These are phyloP conservation scores for Fusarium fracticaudum DNA, from an alignment of 2,329 filamentous ascomycete species.

Conservation along the genomic window DNA sequence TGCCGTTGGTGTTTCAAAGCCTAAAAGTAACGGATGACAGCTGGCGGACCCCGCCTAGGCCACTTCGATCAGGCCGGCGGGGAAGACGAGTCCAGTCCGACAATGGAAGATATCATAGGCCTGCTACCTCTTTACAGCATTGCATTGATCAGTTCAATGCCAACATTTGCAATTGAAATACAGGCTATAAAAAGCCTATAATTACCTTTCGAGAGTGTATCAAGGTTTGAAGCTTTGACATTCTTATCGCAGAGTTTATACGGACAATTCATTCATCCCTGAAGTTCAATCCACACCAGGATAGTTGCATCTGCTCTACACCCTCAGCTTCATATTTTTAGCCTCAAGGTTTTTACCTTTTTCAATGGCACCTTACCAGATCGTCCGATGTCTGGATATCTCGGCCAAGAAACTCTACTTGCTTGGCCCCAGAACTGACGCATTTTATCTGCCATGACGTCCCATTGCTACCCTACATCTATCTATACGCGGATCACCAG, in stretches of 20 bases:
- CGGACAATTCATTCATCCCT: too few species aligned
- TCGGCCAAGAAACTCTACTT: not conserved
- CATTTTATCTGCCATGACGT: constrained; percentile 25
- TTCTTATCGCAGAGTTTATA: not conserved
- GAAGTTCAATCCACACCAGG: too few species aligned
- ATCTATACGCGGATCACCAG: constrained; percentile 8
- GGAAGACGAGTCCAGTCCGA: not conserved
- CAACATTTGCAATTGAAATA: not conserved
- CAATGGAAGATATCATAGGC: constrained; percentile 2
- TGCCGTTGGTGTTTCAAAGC: not conserved
- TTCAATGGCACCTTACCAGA: not conserved
- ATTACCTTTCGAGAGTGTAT: not conserved
- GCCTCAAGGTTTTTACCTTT: not conserved
- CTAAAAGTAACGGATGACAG: constrained; percentile 17
- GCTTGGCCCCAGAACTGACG: constrained; percentile 2
- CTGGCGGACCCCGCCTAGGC: constrained; percentile 7
- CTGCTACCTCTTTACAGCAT: not conserved
- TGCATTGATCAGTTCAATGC: not conserved
- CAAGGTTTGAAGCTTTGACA: not conserved
- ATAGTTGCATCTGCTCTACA: not conserved
- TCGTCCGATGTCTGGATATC: not conserved
- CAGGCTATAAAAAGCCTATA: not conserved
- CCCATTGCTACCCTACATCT: constrained; percentile 23
- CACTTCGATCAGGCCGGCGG: not conserved
- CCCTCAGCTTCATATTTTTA: not conserved